Conservation (phyloP, 2,329 filamentous ascomycete genomes). For the Berkeleyomyces rouxiae region DNA sequence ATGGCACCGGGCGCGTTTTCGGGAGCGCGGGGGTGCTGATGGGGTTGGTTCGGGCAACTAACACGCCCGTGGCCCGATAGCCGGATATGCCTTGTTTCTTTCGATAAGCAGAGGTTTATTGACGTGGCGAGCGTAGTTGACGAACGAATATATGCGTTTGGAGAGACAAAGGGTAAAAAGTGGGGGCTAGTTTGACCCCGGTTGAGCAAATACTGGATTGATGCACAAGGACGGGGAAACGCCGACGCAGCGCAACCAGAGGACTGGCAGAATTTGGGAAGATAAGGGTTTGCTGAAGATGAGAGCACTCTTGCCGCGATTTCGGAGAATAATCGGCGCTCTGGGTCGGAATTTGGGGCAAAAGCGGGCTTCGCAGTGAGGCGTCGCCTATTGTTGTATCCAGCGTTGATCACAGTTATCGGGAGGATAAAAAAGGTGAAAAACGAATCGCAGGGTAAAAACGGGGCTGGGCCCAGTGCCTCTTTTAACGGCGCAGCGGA, state of each 20-base stretch:
- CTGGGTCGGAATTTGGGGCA: not conserved
- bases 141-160: conserved; percentile 4
- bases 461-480: not conserved
- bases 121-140: not conserved
- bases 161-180: not conserved
- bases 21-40: not conserved
- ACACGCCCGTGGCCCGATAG: conserved; percentile 8
- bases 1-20: not conserved
- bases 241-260: not conserved
- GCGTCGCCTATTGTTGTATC: conserved; percentile 4
- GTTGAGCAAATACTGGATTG: conserved; percentile 7
- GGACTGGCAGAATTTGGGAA: not conserved
- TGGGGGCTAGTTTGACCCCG: conserved; percentile 3
- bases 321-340: too few relatives aligned
- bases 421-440: not conserved
- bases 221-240: conserved; percentile 1
- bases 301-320: too few relatives aligned
- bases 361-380: not conserved
- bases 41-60: not conserved
- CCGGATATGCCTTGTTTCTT: not conserved
- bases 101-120: conserved; percentile 2
- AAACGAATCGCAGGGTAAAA: conserved; percentile 5
- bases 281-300: not conserved
- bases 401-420: not conserved
- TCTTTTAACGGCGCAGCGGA: not conserved